Evolutionary conservation across 108 stramenopile genomes (phyloP), one percentile per base, ranked within the genome.

Genomic region (Nitzschia putrida): DNA sequence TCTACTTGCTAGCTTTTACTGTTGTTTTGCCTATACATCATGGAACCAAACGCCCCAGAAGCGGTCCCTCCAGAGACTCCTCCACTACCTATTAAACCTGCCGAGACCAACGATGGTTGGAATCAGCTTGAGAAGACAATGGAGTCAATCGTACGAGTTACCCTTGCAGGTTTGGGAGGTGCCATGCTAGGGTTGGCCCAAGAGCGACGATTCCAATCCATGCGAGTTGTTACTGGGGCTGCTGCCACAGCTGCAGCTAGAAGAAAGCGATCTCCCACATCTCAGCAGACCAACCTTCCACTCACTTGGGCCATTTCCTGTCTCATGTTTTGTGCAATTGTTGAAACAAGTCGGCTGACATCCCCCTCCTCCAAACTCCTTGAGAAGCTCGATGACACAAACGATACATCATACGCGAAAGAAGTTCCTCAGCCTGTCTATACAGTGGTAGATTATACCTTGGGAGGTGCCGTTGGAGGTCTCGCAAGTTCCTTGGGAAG

Each of bases 81-180:
- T 34, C 29, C 29, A 34, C 29, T 3, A 4, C 29, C 29, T 34
- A 34, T 34, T 34, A 34, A 34, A 34, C 29, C 29, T 34, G 29
- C 1, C 4, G 29, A 34, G 3, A 1, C 29, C 29, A 34, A 34
- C 29, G 4, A 34, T 34, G 29, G 29, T 34, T 34, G 1, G 29
- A 34, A 4, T 3, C 29, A 34, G 21, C 52, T 70, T 11, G 88
- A 72, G 47, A 71, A 53, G 3, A 38, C 59, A 2, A 73, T 88
- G 76, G 85, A 87, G 52, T 87, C 86, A 21, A 44, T 83, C 20
- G 73, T 79, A 53, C 74, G 83, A 55, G 63, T 90, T 7, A 71
- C 85, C 9, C 67, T 90, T 37, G 86, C 86, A 8, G 85, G 86
- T 13, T 79, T 90, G 43, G 89, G 86, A 8, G 86, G 89, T 1